Evolutionary conservation across 257 asterid genomes (phyloP).

Genomic region (Cynanchum wilfordii): DNA sequence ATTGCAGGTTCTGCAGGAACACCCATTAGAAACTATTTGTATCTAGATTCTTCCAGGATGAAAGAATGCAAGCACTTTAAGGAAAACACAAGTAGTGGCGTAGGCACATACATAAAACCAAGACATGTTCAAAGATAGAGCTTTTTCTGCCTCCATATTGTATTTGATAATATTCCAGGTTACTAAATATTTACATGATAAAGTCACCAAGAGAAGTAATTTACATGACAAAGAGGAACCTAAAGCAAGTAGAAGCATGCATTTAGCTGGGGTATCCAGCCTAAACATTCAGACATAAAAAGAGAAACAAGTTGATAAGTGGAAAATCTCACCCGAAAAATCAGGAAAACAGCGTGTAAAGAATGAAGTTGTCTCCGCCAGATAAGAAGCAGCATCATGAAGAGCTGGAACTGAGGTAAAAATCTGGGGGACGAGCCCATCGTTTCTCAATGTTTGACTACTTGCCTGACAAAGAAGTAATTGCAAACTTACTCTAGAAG

Average conservation of each 20-base stretch:
- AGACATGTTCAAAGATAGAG: not conserved
- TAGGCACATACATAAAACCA: not conserved
- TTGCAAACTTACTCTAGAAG: not conserved
- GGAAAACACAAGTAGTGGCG: not conserved
- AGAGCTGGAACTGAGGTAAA: constrained; percentile 70
- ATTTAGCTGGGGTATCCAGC: not conserved
- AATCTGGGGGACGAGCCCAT: constrained; percentile 66
- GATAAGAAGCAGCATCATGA: constrained; percentile 77
- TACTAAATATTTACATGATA: not conserved
- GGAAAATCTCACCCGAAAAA: constrained; percentile 38
- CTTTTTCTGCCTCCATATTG: not conserved
- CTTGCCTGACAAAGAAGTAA: constrained; percentile 35
- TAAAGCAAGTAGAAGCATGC: not conserved
- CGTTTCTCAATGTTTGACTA: constrained; percentile 34
- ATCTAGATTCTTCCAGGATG: not conserved
- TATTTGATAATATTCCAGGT: not conserved
- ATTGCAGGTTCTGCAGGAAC: constrained; percentile 43
- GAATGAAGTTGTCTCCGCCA: constrained; percentile 72
- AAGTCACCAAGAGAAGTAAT: not conserved
- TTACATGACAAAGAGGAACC: not conserved
- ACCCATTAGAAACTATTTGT: constrained; percentile 4
- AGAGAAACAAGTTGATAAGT: not conserved
- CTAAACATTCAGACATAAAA: not conserved
- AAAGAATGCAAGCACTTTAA: not conserved
- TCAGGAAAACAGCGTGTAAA: constrained; percentile 77